Conservation (phyloP, 1,139 yeast species). For the Kodamaea arcana region DNA sequence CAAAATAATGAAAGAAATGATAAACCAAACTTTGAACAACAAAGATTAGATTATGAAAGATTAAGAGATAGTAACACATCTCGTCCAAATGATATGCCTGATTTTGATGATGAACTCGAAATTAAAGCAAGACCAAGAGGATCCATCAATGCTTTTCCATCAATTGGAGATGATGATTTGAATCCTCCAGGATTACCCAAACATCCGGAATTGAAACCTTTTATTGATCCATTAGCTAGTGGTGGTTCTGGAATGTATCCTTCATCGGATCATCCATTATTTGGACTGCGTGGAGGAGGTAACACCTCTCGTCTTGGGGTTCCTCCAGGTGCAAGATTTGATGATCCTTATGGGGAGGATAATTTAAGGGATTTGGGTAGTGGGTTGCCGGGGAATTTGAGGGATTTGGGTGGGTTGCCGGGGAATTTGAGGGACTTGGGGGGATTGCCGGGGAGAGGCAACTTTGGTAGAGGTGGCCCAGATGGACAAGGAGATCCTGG, state of each 20-base stretch:
- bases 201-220: constrained; percentile 41
- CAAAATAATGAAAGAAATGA: neutral
- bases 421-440: constrained; percentile 30
- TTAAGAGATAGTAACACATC: neutral
- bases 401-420: constrained; percentile 14
- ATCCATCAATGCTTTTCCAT: constrained; percentile 17
- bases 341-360: constrained; percentile 49
- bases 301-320: constrained; percentile 28
- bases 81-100: constrained; percentile 24
- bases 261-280: constrained; percentile 47
- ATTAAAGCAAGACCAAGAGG: constrained; percentile 11
- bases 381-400: constrained; percentile 46
- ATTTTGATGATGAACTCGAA: constrained; percentile 25
- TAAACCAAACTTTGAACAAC: neutral
- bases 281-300: constrained; percentile 25
- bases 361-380: constrained; percentile 41
- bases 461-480: too few species aligned
- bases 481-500: neutral
- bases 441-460: constrained; percentile 16
- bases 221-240: constrained; percentile 28
- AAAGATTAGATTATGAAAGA: neutral
- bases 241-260: constrained; percentile 49
- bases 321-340: constrained; percentile 53
- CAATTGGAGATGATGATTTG: constrained; percentile 49
- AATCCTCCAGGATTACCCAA: constrained; percentile 46